Base-by-base conservation (phyloP, 805 yeast genomes). In the Candida rishiriensis region DNA sequence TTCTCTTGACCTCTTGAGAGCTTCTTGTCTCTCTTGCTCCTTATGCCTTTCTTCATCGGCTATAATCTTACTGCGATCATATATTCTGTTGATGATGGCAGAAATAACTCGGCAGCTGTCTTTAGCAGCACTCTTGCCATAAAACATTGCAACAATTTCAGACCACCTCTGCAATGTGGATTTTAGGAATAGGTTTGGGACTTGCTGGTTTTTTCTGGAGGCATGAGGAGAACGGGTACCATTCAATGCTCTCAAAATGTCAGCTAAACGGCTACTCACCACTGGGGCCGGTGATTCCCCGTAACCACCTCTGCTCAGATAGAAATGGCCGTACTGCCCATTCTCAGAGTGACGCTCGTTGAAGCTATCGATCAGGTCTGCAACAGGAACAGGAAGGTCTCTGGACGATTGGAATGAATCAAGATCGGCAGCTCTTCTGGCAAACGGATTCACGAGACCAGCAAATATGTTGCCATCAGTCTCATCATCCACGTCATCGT, bases 141-240 rank as follows among this genome's bases (percentile, higher is more conserved):
- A 73, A 48, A 78, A 76, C 64, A 79, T 66, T 14, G 71, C 65
- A 32, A 74, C 65, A 7, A 76, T 71, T 36, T 83, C 85, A 33
- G 65, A 64, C 93, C 95, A 88, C 51, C 96, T 72, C 40, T 80
- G 82, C 12, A 68, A 62, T 0, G 93, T 81, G 2, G 63, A 54
- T 38, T 57, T 58, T 14, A 60, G 43, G 30, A 46, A 49, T 4
- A 46, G 43, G 40, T 53, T 57, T 9, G 55, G 54, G 36, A 45
- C 56, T 31, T 52, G 56, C 29, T 51, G 54, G 29, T 40, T 40
- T 18, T 52, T 53, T 30, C 44, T 48, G 2, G 45, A 15, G 2
- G 49, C 33, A 5, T 37, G 49, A 3, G 44, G 33, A 29, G 42
- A 15, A 3, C 48, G 29, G 9, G 32, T 43, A 4, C 55, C 56